phyloP scores from a whole-genome alignment of 2,329 filamentous ascomycete genomes.

The Trichoderma oligosporum region DNA sequence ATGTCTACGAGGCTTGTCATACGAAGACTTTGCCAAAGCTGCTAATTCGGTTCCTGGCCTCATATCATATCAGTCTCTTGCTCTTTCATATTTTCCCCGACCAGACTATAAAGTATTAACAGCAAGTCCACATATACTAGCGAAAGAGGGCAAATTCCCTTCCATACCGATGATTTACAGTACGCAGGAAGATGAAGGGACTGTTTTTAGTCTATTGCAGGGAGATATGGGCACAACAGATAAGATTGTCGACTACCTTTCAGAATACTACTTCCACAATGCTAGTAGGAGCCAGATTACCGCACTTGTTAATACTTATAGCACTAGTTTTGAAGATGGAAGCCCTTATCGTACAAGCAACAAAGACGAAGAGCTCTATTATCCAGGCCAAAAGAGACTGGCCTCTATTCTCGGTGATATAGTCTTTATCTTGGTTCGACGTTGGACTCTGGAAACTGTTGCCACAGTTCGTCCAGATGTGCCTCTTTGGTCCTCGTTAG shows the following conservation, averaged over 20 bases:
- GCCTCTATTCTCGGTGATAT: constrained; percentile 73
- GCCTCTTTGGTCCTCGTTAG: constrained; percentile 69
- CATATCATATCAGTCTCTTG: constrained; percentile 63
- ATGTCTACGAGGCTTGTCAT: constrained; percentile 61
- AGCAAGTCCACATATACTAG: constrained; percentile 58
- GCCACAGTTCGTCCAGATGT: constrained; percentile 49
- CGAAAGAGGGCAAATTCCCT: constrained; percentile 45
- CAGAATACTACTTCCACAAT: constrained; percentile 54
- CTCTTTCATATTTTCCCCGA: constrained; percentile 69
- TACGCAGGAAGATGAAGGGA: constrained; percentile 77
- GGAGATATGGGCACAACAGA: constrained; percentile 60
- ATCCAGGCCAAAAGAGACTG: constrained; percentile 72
- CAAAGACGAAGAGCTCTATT: constrained; percentile 65
- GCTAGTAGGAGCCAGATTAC: constrained; percentile 51
- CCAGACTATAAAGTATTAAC: constrained; percentile 64
- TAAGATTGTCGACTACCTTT: constrained; percentile 61
- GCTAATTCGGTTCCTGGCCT: constrained; percentile 67
- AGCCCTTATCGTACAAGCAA: constrained; percentile 67
- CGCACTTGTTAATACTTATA: constrained; percentile 60
- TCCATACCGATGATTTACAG: constrained; percentile 57
- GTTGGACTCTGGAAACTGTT: constrained; percentile 55
- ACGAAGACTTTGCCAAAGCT: constrained; percentile 60
- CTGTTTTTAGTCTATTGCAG: constrained; percentile 68
- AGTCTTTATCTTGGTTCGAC: constrained; percentile 67
- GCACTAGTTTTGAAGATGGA: constrained; percentile 52